Evolutionary conservation across 164 flowering plant species (phyloP).

Genomic region (Litsea cubeba): DNA sequence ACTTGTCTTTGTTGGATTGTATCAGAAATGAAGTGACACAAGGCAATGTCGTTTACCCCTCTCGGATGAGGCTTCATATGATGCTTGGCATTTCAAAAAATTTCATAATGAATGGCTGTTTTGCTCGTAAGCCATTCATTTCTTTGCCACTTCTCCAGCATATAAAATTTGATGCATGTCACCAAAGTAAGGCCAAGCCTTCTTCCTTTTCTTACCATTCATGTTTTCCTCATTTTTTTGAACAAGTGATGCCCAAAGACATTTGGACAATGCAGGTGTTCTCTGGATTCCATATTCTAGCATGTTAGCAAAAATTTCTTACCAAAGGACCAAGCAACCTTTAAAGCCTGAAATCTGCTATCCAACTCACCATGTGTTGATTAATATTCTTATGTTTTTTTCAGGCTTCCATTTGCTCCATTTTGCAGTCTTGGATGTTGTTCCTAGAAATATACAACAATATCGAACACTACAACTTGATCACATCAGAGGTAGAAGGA

Average conservation of each 20-base stretch:
- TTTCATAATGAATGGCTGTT: neutral
- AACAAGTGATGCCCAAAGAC: slow-evolving; percentile 81
- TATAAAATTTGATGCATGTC: slow-evolving; percentile 55
- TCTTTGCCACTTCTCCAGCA: slow-evolving; percentile 25
- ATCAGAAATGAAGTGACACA: neutral
- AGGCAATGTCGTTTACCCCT: neutral
- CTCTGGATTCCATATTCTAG: slow-evolving; percentile 48
- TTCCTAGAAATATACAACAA: neutral
- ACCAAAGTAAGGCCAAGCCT: slow-evolving; percentile 73
- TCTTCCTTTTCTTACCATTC: slow-evolving; percentile 34
- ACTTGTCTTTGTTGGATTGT: neutral
- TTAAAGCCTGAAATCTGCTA: slow-evolving; percentile 65
- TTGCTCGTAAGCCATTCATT: slow-evolving; percentile 21
- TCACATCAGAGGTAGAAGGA: no score
- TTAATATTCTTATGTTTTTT: slow-evolving; percentile 61
- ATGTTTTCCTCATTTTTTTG: slow-evolving; percentile 80
- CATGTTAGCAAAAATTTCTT: slow-evolving; percentile 69
- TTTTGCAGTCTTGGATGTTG: slow-evolving; percentile 45
- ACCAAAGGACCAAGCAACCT: slow-evolving; percentile 95
- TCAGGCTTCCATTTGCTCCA: slow-evolving; percentile 87
- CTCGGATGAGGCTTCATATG: neutral
- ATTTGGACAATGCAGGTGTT: slow-evolving; percentile 85
- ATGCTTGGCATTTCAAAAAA: neutral
- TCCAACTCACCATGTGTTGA: slow-evolving; percentile 62
- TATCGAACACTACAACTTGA: no score